Conservation (phyloP, 495 filamentous ascomycete species). For the Hyaloscypha variabilis region DNA sequence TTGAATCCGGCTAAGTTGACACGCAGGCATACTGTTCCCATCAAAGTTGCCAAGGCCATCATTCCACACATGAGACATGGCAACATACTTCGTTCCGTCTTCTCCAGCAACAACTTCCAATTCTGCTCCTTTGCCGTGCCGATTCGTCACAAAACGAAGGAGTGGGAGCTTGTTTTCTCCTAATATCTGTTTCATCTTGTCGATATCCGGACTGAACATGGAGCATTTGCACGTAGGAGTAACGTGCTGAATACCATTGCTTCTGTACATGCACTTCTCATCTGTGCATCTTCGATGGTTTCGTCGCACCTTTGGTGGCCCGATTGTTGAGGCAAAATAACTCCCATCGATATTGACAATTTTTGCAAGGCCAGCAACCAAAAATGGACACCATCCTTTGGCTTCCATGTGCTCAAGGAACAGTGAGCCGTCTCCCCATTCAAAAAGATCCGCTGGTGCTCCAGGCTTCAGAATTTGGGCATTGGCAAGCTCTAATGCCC, state of each 20-base stretch:
- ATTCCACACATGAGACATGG: conserved; percentile 1
- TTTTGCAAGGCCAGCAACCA: not conserved
- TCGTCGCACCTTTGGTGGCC: not conserved
- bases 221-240: not conserved
- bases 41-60: not conserved
- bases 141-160: not conserved
- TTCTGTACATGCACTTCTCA: not conserved
- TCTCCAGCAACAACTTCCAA: not conserved
- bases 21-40: not conserved
- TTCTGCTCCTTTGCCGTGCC: not conserved
- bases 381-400: conserved; percentile 1
- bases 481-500: conserved; percentile 1
- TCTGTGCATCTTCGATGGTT: conserved; percentile 4
- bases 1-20: not conserved
- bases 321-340: not conserved
- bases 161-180: not conserved
- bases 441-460: not conserved
- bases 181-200: not conserved
- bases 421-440: not conserved
- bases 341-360: not conserved
- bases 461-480: not conserved
- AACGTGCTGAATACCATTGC: not conserved
- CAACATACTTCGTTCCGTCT: not conserved
- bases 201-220: not conserved
- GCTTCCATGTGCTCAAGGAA: conserved; percentile 1